These are phyloP conservation scores for Cicer yamashitae DNA, from an alignment of 306 rosid species.

Conservation along the genomic window DNA sequence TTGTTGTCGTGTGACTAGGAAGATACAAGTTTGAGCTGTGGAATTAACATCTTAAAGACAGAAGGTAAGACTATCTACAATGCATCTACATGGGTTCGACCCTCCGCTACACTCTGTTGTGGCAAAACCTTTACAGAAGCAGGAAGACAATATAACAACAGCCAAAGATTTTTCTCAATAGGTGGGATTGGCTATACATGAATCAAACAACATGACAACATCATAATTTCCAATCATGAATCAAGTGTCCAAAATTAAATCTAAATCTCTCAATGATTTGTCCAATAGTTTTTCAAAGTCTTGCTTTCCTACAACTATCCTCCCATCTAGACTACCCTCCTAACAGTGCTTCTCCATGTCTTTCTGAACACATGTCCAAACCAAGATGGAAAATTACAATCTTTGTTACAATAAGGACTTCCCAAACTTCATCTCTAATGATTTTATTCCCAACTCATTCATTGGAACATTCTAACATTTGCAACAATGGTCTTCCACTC, in stretches of 20 bases:
- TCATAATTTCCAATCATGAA: background rate
- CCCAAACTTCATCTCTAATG: slow-evolving; percentile 1
- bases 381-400: background rate
- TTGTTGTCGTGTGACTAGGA: too few relatives aligned
- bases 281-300: background rate
- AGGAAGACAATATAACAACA: slow-evolving; percentile 4
- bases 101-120: background rate
- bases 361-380: background rate
- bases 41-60: background rate
- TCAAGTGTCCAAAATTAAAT: background rate
- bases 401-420: background rate
- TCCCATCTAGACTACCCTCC: background rate
- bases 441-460: background rate
- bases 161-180: background rate
- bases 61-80: background rate
- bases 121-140: background rate
- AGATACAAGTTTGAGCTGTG: background rate
- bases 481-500: background rate
- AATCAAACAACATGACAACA: background rate
- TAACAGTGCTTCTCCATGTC: background rate
- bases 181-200: background rate
- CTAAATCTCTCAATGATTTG: background rate
- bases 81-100: background rate
- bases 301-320: background rate
- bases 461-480: background rate